phyloP scores from a whole-genome alignment of 176 grass and related monocot species.

The Cenchrus purpureus region DNA sequence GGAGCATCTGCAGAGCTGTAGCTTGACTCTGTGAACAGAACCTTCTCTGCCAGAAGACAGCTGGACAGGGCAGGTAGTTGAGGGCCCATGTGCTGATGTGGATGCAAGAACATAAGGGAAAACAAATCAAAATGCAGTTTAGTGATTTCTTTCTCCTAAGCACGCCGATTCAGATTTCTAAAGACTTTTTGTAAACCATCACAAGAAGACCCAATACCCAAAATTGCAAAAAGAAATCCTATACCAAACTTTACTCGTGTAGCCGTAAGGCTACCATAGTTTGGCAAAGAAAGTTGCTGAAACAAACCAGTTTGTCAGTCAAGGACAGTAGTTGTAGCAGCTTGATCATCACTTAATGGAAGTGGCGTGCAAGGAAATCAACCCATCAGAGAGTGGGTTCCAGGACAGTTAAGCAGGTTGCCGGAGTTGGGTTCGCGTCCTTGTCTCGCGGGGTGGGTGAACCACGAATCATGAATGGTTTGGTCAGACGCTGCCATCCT shows the following conservation, averaged over 20 bases:
- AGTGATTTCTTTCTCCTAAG: no score
- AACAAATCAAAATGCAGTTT: no score
- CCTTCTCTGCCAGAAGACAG: background rate
- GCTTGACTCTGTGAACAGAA: background rate
- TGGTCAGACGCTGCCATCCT: constrained; percentile 16
- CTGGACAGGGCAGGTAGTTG: background rate
- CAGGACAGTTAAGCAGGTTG: background rate
- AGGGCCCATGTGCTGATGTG: background rate
- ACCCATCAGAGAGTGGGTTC: background rate
- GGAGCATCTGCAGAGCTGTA: background rate
- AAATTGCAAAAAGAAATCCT: background rate
- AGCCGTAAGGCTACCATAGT: background rate
- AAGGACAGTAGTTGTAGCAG: background rate
- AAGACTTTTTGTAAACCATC: background rate
- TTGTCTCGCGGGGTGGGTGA: background rate
- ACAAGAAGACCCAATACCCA: background rate
- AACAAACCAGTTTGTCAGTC: background rate
- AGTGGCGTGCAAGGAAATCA: constrained; percentile 19
- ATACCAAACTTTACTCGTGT: no score
- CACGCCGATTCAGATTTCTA: no score
- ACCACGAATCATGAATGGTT: background rate
- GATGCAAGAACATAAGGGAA: background rate
- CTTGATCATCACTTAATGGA: background rate
- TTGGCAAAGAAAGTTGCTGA: background rate
- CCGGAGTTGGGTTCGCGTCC: constrained; percentile 23